A percentile compares a stretch with the other conserved stretches of the same genome.
phyloP scores from a whole-genome alignment of 805 yeast species.

The Kluyveromyces dobzhanskii region DNA sequence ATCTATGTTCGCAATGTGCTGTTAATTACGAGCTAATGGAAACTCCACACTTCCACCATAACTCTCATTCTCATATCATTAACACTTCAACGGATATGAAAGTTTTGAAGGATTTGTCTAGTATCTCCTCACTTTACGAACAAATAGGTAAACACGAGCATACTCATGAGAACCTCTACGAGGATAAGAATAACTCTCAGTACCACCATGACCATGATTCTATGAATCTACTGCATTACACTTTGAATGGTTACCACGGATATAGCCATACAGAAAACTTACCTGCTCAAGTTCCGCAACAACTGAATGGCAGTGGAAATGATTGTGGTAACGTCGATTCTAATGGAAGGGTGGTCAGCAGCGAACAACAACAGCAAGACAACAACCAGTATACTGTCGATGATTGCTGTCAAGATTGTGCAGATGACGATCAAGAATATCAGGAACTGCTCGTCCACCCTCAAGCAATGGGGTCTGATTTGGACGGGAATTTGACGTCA shows the following conservation, averaged over 20 bases:
- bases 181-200: conserved; percentile 10
- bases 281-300: conserved; percentile 4
- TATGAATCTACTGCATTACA: background rate
- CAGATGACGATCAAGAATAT: background rate
- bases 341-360: background rate
- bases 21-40: background rate
- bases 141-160: conserved; percentile 24
- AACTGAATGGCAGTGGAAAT: conserved; percentile 1
- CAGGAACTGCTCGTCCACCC: conserved; percentile 32
- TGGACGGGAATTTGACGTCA: conserved; percentile 1
- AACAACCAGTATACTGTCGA: no score
- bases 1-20: conserved; percentile 9
- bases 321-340: conserved; percentile 28
- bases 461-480: conserved; percentile 12
- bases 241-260: conserved; percentile 1
- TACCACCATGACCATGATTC: conserved; percentile 16
- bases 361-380: no score
- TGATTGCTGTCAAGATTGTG: no score
- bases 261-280: background rate
- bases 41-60: background rate
- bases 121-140: conserved; percentile 28
- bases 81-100: conserved; percentile 23
- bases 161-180: conserved; percentile 14
- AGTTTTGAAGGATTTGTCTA: conserved; percentile 26
- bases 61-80: conserved; percentile 15